Evolutionary conservation across 352 stramenopile species (phyloP).

Genomic region (Phytophthora melonis): DNA sequence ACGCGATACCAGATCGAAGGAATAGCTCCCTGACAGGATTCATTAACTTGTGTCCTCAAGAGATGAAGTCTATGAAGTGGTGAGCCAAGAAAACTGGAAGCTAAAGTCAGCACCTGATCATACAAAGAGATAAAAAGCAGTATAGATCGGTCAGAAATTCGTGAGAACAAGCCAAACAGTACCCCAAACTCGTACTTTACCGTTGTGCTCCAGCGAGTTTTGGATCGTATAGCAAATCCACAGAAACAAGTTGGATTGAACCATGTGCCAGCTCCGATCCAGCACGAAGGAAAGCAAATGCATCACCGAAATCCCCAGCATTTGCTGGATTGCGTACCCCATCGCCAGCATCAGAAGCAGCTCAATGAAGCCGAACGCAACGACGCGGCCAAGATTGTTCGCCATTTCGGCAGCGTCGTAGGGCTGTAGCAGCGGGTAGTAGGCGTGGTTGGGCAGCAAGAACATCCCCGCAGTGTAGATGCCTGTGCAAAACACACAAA

Average conservation of each 20-base stretch:
- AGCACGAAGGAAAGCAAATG: slow-evolving; percentile 46
- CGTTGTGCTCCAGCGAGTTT: slow-evolving; percentile 35
- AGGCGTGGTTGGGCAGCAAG: slow-evolving; percentile 25
- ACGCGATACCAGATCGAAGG: background rate
- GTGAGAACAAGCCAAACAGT: background rate
- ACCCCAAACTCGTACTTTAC: slow-evolving; percentile 8
- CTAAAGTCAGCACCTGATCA: slow-evolving; percentile 6
- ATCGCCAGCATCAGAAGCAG: slow-evolving; percentile 20
- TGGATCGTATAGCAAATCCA: slow-evolving; percentile 45
- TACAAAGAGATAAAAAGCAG: background rate
- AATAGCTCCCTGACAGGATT: background rate
- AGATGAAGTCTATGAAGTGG: background rate
- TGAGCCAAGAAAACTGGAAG: slow-evolving; percentile 1
- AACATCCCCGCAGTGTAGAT: slow-evolving; percentile 30
- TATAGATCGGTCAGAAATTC: background rate
- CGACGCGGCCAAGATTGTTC: slow-evolving; percentile 24
- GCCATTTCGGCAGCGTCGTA: slow-evolving; percentile 4
- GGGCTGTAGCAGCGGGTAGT: slow-evolving; percentile 33
- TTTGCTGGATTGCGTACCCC: slow-evolving; percentile 13
- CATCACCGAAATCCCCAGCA: slow-evolving; percentile 19
- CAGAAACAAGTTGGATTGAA: slow-evolving; percentile 48
- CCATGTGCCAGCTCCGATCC: slow-evolving; percentile 29
- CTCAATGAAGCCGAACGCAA: slow-evolving; percentile 27
- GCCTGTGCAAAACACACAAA: slow-evolving; percentile 13
- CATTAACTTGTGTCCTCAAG: background rate